Percentiles rank a stretch among this genome's conserved stretches.
Evolutionary conservation across 176 grass and related monocot genomes (phyloP).

Genomic region (Avena eriantha): DNA sequence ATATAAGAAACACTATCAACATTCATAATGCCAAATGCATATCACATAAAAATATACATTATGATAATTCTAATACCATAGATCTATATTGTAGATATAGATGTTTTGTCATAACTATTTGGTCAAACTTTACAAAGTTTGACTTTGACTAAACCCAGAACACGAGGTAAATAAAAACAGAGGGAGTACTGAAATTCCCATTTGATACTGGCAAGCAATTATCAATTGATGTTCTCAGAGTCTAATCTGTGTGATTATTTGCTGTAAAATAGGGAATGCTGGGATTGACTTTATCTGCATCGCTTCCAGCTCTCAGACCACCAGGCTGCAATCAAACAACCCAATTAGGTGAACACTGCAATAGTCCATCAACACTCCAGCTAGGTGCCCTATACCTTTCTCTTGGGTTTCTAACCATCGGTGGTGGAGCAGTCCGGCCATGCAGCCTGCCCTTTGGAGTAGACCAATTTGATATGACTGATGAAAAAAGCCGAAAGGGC

Average conservation of each 20-base stretch:
- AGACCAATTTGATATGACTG: slow-evolving; percentile 61
- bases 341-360: slow-evolving; percentile 23
- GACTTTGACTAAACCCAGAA: no score
- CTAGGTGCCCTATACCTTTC: slow-evolving; percentile 54
- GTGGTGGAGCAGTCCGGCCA: slow-evolving; percentile 59
- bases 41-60: no score
- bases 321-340: slow-evolving; percentile 35
- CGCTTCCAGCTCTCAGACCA: slow-evolving; percentile 45
- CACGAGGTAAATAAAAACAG: no score
- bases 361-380: slow-evolving; percentile 55
- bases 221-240: background rate
- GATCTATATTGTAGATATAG: no score
- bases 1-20: no score
- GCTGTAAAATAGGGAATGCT: slow-evolving; percentile 41
- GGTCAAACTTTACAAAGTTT: no score
- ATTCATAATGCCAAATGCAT: no score
- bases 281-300: slow-evolving; percentile 48
- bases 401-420: slow-evolving; percentile 56
- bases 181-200: background rate
- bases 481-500: slow-evolving; percentile 48
- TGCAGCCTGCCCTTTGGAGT: slow-evolving; percentile 65
- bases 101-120: no score
- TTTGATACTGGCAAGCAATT: background rate
- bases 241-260: slow-evolving; percentile 25
- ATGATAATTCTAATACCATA: no score